Base-by-base conservation (phyloP, 495 filamentous ascomycete genomes). In the Aspergillus bridgeri region DNA sequence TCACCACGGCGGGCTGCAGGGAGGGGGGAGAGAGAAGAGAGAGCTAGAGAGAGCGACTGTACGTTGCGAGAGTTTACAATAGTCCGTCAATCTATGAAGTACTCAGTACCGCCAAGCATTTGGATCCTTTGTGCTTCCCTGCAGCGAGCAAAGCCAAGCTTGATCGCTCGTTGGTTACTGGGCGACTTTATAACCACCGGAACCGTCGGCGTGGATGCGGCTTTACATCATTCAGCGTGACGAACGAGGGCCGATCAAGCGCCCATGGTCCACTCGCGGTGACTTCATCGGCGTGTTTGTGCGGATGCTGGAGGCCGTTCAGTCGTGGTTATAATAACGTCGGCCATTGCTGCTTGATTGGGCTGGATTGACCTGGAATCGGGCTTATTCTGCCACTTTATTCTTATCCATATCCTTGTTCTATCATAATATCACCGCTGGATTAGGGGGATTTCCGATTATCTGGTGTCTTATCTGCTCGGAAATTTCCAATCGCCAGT, bases 91-190 rank as follows among this genome's bases (percentile, higher is more conserved):
- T n/a, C n/a, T n/a, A n/a, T n/a, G n/a, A 43, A 21, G 6, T 29
- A 29, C 27, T 29, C 6, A 6, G 27, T 29, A 29, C 63, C 33
- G 63, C 63, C 63, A 65, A 65, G 63, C 60, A 65, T 65, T 62
- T 62, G 51, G 57, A 45, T 59, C 42, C 24, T 53, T 55, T 45
- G 56, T 52, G 59, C 24, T 45, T 43, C 54, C 58, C 56, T 53
- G 42, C 44, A 58, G 24, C 33, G 44, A 58, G 24, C 49, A 17
- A 45, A 57, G 53, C 55, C 59, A 59, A 59, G 51, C 24, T 24
- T 3, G 18, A 56, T 29, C 21, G 7, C 19, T 47, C 19, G 44
- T 47, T 47, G 33, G 33, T 15, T 38, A 38, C 33, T 27, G 3
- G 25, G 25, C 25, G 3, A 27, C 25, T 27, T 38, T 47, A 23